These are phyloP conservation scores for Ophiostoma ips DNA, from an alignment of 2,329 filamentous ascomycete species.

Conservation along the genomic window DNA sequence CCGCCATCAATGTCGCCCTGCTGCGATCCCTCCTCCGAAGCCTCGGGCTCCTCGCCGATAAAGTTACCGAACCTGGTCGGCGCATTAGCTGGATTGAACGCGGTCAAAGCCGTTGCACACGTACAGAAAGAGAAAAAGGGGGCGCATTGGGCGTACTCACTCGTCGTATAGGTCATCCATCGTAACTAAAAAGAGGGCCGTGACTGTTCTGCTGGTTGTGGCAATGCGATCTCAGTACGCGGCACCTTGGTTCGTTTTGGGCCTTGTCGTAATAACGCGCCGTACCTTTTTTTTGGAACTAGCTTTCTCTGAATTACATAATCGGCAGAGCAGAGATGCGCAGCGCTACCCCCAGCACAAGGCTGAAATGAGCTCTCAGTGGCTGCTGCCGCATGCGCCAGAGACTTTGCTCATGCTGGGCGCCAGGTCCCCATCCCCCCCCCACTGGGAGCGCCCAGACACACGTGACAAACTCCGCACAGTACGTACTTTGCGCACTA, in stretches of 20 bases:
- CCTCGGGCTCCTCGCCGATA: slow-evolving; percentile 77
- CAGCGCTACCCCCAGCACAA: slow-evolving; percentile 5
- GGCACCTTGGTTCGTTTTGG: neutral
- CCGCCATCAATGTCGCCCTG: slow-evolving; percentile 53
- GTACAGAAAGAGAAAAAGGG: neutral
- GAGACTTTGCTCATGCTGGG: neutral
- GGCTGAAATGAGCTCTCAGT: slow-evolving; percentile 8
- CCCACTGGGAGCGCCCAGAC: neutral
- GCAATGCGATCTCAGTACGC: neutral
- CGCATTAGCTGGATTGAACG: slow-evolving; percentile 1
- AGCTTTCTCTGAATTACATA: slow-evolving; percentile 1
- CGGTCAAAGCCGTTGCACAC: neutral
- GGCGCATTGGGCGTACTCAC: slow-evolving; percentile 29
- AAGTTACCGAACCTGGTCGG: slow-evolving; percentile 80
- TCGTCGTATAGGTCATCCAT: slow-evolving; percentile 97
- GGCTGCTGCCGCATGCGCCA: neutral
- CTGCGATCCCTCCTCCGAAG: slow-evolving; percentile 77
- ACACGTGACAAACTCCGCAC: neutral
- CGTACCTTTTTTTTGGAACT: slow-evolving; percentile 2
- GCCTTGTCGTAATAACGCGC: slow-evolving; percentile 5
- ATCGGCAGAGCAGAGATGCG: neutral
- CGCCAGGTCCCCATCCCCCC: too few species aligned
- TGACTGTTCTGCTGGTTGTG: neutral
- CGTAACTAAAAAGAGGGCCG: slow-evolving; percentile 9
- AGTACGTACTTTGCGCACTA: neutral